phyloP scores from a whole-genome alignment of 2,329 filamentous ascomycete species.

The Claviceps purpurea region DNA sequence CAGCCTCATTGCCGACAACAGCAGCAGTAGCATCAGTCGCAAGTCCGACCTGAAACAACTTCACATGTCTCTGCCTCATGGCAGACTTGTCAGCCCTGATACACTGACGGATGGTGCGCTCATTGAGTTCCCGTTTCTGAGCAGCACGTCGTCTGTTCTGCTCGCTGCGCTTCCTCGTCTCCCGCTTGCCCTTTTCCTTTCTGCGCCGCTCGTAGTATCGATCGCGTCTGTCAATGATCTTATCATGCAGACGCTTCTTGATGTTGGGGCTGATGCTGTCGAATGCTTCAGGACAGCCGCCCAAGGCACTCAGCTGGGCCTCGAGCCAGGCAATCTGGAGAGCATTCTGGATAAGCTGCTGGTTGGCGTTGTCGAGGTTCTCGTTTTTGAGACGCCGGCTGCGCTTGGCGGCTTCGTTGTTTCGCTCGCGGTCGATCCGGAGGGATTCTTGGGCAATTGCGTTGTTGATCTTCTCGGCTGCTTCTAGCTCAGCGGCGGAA shows the following conservation, averaged over 20 bases:
- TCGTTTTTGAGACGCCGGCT: constrained; percentile 14
- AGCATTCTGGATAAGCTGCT: constrained; percentile 6
- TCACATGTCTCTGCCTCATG: neutral
- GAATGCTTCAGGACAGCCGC: constrained; percentile 2
- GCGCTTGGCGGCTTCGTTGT: constrained; percentile 26
- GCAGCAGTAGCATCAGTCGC: neutral
- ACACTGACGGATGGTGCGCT: constrained; percentile 2
- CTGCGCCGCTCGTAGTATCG: constrained; percentile 1
- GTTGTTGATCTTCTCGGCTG: constrained; percentile 14
- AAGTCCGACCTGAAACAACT: neutral
- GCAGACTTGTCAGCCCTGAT: neutral
- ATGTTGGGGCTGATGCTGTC: neutral
- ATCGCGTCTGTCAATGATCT: neutral
- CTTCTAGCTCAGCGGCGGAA: neutral
- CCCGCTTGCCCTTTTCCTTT: neutral
- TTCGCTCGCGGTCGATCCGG: constrained; percentile 17
- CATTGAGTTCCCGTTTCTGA: constrained; percentile 4
- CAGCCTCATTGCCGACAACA: neutral
- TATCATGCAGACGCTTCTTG: neutral
- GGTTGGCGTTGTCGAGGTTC: constrained; percentile 6
- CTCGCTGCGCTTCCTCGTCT: constrained; percentile 1
- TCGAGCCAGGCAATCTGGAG: constrained; percentile 5
- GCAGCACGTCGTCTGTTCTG: constrained; percentile 2
- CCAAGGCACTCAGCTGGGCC: constrained; percentile 1
- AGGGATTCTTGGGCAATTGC: constrained; percentile 13